Conservation (phyloP, 257 asterid genomes). For the Ligustrum vulgare region DNA sequence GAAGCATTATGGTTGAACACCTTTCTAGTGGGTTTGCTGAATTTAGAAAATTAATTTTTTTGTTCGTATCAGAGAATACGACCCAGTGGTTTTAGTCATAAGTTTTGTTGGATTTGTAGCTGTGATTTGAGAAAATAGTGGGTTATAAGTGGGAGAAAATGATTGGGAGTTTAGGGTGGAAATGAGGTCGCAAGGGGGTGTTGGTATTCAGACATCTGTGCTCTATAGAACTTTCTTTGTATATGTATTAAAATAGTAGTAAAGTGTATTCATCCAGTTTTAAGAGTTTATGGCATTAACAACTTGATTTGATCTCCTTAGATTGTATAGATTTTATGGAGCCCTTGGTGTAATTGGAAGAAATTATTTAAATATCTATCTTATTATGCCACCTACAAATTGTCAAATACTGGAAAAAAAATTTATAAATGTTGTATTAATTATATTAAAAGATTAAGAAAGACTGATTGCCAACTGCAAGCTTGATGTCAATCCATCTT, state of each 20-base stretch:
- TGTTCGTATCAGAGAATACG: neutral
- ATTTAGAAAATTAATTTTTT: neutral
- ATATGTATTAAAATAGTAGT: neutral
- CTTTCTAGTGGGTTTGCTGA: neutral
- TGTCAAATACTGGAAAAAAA: neutral
- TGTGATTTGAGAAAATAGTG: slow-evolving; percentile 4
- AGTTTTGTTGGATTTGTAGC: slow-evolving; percentile 2
- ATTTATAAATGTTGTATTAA: neutral
- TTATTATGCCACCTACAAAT: neutral
- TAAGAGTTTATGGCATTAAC: neutral
- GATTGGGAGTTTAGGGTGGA: neutral
- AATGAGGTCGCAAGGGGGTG: neutral
- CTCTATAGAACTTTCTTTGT: neutral
- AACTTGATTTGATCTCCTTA: neutral
- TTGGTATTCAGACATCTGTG: neutral
- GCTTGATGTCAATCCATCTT: neutral
- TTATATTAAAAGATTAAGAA: neutral
- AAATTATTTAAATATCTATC: neutral
- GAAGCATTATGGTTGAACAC: slow-evolving; percentile 1
- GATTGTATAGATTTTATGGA: neutral
- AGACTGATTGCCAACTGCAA: neutral
- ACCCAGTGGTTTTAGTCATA: neutral
- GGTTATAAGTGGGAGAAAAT: neutral
- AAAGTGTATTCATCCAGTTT: neutral
- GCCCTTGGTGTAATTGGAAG: neutral